Conservation (phyloP, 179 eudicot species). For the Drosera spatulata region DNA sequence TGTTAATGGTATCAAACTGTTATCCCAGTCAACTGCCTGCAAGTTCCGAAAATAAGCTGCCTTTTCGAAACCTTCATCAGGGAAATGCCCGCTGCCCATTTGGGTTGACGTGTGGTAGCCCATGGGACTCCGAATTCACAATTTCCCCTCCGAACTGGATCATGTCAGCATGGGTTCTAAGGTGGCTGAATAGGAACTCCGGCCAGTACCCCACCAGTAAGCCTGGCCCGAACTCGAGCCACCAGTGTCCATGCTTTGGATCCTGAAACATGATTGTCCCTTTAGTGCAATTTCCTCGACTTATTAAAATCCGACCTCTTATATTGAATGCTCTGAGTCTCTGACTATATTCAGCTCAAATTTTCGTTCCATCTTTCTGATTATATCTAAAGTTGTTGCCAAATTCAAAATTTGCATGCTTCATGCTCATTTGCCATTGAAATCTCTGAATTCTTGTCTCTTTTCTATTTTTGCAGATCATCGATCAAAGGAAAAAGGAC, state of each 20-base stretch:
- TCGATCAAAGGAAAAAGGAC: no score
- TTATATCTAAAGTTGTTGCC: no score
- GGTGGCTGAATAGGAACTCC: conserved; percentile 40
- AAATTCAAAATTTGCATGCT: no score
- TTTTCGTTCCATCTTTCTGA: no score
- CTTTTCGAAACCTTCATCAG: conserved; percentile 49
- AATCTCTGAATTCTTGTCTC: no score
- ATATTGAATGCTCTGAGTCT: no score
- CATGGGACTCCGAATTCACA: conserved; percentile 28
- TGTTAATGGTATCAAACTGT: conserved; percentile 38
- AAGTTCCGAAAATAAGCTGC: conserved; percentile 53
- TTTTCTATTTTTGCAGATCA: no score
- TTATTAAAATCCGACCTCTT: no score
- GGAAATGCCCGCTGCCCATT: conserved; percentile 75
- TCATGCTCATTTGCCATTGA: no score
- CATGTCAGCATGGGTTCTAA: conserved; percentile 50
- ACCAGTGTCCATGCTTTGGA: conserved; percentile 72
- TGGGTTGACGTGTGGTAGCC: conserved; percentile 51
- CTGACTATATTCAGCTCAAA: no score
- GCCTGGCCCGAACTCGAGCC: conserved; percentile 58
- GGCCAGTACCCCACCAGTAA: conserved; percentile 69
- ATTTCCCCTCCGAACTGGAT: conserved; percentile 66
- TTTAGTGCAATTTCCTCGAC: no score
- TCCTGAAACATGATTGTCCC: conserved; percentile 22
- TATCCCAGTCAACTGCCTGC: conserved; percentile 60